Base-by-base conservation (phyloP, 805 yeast genomes). In the Hanseniaspora vineae region DNA sequence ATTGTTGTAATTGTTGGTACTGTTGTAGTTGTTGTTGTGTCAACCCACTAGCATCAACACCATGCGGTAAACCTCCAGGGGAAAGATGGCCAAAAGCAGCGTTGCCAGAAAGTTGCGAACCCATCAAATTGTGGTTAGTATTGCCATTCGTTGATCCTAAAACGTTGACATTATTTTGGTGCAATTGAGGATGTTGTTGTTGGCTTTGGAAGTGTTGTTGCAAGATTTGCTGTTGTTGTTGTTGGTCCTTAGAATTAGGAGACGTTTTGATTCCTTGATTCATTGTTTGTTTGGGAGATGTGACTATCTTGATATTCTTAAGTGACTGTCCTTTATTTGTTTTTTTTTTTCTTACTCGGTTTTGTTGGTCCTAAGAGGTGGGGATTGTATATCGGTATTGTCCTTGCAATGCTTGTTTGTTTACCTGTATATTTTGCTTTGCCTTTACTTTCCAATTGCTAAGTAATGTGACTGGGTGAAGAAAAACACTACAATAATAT, bases 191-290 rank as follows among this genome's bases (percentile, higher is more conserved):
- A 15, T 20, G 39, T 42, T 51, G 40, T 44, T 44, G 50, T 23
- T 37, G 48, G 39, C 46, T 50, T 12, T 52, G 52, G 10, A 48
- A 49, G 32, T 44, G 51, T 14, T 47, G 50, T 33, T 45, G 52
- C 35, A 44, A 49, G 14, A 50, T 51, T n/a, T 43, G 48, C 31
- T 52, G 54, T 35, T 49, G 56, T 23, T 50, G 53, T 15, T 51
- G 52, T 19, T 50, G 52, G 35, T 37, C 40, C n/a, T 45, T 54
- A 55, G 40, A 51, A 52, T 29, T 55, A 54, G 47, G 44, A 49
- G 50, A 52, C 44, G 37, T 43, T 50, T 45, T 52, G 56, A 35
- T 50, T 50, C 17, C 42, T 35, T 23, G 29, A 39, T 31, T 42
- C 23, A 42, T 46, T 14, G 39, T 39, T 33, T 33, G 42, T 39